Base-by-base conservation (phyloP, 2,329 filamentous ascomycete species). In the Fusarium proliferatum region DNA sequence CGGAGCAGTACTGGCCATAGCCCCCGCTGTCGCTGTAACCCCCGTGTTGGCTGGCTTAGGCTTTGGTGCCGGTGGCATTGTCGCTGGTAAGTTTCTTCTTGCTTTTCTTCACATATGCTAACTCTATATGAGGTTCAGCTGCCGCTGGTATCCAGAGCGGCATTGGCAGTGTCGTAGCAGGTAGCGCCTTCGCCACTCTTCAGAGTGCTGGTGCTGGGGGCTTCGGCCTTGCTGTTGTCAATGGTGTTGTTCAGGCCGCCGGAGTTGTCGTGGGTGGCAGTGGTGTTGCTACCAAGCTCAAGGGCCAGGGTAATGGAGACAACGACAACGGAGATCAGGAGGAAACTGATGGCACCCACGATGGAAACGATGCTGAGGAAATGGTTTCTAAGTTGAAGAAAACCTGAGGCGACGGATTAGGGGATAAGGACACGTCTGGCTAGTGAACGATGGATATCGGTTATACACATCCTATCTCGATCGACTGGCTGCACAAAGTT, bases 181-280 rank as follows among this genome's bases (percentile, higher is more conserved):
- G 65, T 0, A 70, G 77, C 10, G 0, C 72, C 2, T 82, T 83
- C 28, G 78, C 82, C 3, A 76, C 60, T 5, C 70, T 82, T 0
- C 78, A 82, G 71, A 82, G 80, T 46, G 81, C 80, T 1, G 81
- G 62, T 0, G 72, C 70, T 6, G 80, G 77, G 0, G 82, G 82
- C 2, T 77, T 73, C 16, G 79, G 79, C 3, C 62, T 74, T 6
- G 72, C 75, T 0, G 65, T 52, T 6, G 75, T 80, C 1, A 39
- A 77, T 3, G 69, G 69, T 5, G 70, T 56, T 1, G 59, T 77
- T 19, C 76, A 77, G 33, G 66, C 6, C 15, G 17, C 30, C 1
- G 67, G 45, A 16, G 52, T 34, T 3, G 17, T 26, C 4, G 17
- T 60, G 9, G 43, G 17, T 5, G 51, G 48, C 17, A 17, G 21